These are phyloP conservation scores for Phytophthora pini DNA, from an alignment of 352 stramenopile genomes.

Conservation along the genomic window DNA sequence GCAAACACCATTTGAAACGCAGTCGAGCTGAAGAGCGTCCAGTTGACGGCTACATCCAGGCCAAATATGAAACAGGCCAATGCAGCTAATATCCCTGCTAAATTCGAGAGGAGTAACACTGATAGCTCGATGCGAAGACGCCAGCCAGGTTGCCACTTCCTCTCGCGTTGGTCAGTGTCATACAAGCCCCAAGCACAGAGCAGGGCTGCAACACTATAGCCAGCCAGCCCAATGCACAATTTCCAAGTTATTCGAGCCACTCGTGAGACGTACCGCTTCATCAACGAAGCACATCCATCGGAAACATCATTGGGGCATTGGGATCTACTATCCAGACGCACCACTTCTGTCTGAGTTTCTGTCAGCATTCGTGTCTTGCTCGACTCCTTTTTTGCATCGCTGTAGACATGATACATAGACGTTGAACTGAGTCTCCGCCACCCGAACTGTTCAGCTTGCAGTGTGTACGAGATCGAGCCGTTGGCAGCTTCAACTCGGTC, in stretches of 20 bases:
- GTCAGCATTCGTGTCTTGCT: constrained; percentile 18
- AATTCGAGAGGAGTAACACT: constrained; percentile 23
- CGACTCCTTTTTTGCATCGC: constrained; percentile 1
- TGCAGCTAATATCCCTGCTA: constrained; percentile 36
- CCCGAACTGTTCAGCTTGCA: constrained; percentile 34
- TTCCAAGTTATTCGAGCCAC: constrained; percentile 33
- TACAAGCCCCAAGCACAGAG: constrained; percentile 21
- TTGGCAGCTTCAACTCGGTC: constrained; percentile 36
- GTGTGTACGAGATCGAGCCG: constrained; percentile 42
- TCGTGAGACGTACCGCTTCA: constrained; percentile 43
- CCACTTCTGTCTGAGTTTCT: constrained; percentile 19
- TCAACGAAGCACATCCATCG: constrained; percentile 34
- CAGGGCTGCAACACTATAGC: constrained; percentile 25
- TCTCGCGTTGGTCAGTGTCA: constrained; percentile 1
- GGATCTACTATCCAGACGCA: neutral
- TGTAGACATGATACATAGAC: constrained; percentile 31
- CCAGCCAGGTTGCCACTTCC: constrained; percentile 26
- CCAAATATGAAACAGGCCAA: constrained; percentile 43
- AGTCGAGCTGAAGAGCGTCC: constrained; percentile 55
- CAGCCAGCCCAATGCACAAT: constrained; percentile 20
- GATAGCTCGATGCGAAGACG: constrained; percentile 18
- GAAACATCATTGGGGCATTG: constrained; percentile 17
- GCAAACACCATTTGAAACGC: constrained; percentile 60
- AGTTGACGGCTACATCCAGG: constrained; percentile 45
- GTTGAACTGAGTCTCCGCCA: constrained; percentile 38